Percentiles rank a stretch among this genome's conserved stretches.
phyloP scores from a whole-genome alignment of 1,284 basidiomycete genomes.

The Leucoagaricus sp. region DNA sequence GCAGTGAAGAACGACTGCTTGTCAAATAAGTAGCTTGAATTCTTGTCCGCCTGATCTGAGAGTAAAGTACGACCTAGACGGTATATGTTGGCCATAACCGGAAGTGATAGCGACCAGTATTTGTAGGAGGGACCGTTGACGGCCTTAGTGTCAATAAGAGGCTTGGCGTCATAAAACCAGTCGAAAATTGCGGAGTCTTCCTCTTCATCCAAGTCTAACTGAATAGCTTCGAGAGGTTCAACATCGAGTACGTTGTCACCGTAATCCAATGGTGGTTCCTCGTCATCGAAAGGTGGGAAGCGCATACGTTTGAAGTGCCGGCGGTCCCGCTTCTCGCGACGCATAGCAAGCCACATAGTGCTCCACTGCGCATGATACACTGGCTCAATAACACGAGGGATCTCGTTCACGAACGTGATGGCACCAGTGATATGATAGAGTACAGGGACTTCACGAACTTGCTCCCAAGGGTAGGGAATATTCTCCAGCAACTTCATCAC shows the following conservation, averaged over 20 bases:
- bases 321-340: slow-evolving; percentile 97
- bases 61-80: slow-evolving; percentile 92
- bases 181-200: slow-evolving; percentile 95
- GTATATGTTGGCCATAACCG: slow-evolving; percentile 96
- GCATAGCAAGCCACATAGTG: slow-evolving; percentile 99
- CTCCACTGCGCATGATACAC: slow-evolving; percentile 99
- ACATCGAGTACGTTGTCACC: slow-evolving; percentile 99
- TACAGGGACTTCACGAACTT: slow-evolving; percentile 96
- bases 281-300: slow-evolving; percentile 99
- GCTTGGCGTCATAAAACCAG: slow-evolving; percentile 99
- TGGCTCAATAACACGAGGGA: slow-evolving; percentile 95
- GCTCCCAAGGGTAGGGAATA: slow-evolving; percentile 99
- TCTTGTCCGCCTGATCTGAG: slow-evolving; percentile 90
- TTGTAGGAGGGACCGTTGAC: slow-evolving; percentile 95
- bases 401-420: slow-evolving; percentile 99
- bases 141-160: slow-evolving; percentile 83
- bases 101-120: slow-evolving; percentile 90
- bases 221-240: slow-evolving; percentile 97
- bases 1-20: slow-evolving; percentile 98
- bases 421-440: slow-evolving; percentile 99
- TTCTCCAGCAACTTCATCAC: slow-evolving; percentile 99
- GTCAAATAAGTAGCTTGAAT: slow-evolving; percentile 94
- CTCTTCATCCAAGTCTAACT: slow-evolving; percentile 92
- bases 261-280: slow-evolving; percentile 97
- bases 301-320: slow-evolving; percentile 99